Base-by-base conservation (phyloP, 495 filamentous ascomycete genomes). In the Cudoniella acicularis region DNA sequence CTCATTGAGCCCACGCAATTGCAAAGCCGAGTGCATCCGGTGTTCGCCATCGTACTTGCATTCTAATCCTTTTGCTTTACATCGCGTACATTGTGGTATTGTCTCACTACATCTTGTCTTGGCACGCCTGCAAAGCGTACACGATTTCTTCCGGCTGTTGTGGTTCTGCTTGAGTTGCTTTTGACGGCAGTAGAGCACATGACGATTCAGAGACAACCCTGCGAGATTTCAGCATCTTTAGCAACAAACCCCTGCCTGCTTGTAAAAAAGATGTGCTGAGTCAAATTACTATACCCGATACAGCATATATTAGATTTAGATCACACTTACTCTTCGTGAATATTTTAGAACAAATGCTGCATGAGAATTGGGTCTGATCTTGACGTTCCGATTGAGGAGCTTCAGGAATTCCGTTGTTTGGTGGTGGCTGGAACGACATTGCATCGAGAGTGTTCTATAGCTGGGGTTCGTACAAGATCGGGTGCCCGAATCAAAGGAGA, bases 171-270 rank as follows among this genome's bases (percentile, higher is more conserved):
- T 52, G 11, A 52, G 49, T 26, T 30, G 49, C 25, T 26, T 52
- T 30, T 52, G 49, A 25, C 49, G 49, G 25, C 49, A 52, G 17
- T 52, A 52, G 2, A 52, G 24, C 24, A 52, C 49, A 30, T 52
- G 49, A 9, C 49, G 49, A 52, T 52, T 52, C 18, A 21, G 2
- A 16, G 49, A 52, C 49, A 52, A 20, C 25, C 49, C 49, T 52
- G 4, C 16, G 6, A n/a, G 10, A 26, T 26, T 25, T 27, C 16
- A 25, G 22, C n/a, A n/a, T n/a, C n/a, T n/a, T n/a, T n/a, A n/a
- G n/a, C n/a, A n/a, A n/a, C n/a, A n/a, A n/a, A n/a, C n/a, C n/a
- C n/a, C n/a, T n/a, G n/a, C n/a, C n/a, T n/a, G n/a, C n/a, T n/a
- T n/a, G n/a, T n/a, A n/a, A n/a, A n/a, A n/a, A n/a, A n/a, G n/a